A percentile compares a stretch with the other conserved stretches of the same genome.
phyloP scores from a whole-genome alignment of 257 asterid genomes.

The Solanum pinnatisectum region DNA sequence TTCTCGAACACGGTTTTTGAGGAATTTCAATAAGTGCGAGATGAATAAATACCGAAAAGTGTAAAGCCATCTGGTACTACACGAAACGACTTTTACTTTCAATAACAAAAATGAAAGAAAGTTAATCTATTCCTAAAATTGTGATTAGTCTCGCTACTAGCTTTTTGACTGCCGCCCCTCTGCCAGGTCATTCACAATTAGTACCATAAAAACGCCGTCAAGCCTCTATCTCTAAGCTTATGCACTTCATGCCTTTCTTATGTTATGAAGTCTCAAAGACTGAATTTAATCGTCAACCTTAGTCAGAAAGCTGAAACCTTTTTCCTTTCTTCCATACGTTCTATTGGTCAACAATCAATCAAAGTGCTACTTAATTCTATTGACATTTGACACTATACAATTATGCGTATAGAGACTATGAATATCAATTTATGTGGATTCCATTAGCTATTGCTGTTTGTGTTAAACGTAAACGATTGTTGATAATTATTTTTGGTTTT shows the following conservation, averaged over 20 bases:
- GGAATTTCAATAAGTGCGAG: no score
- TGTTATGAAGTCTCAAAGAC: no score
- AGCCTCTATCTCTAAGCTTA: no score
- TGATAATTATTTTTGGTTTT: not conserved
- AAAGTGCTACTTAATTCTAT: not conserved
- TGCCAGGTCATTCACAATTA: not conserved
- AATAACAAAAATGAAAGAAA: not conserved
- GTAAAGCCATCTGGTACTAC: not conserved
- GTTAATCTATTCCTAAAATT: no score
- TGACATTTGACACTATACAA: not conserved
- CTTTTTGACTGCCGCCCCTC: not conserved
- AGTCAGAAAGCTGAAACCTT: no score
- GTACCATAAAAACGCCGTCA: not conserved
- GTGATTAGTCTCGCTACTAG: not conserved
- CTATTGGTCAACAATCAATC: no score
- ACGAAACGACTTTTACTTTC: no score
- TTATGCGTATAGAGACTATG: no score
- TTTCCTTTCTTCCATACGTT: no score
- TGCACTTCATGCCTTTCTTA: no score
- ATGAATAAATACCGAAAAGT: no score
- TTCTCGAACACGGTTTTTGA: accelerated
- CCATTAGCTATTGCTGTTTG: not conserved
- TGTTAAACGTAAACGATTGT: not conserved
- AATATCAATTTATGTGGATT: not conserved
- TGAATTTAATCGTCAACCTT: not conserved